Evolutionary conservation across 2,329 filamentous ascomycete genomes (phyloP).

Genomic region (Aureobasidium leucospermi): DNA sequence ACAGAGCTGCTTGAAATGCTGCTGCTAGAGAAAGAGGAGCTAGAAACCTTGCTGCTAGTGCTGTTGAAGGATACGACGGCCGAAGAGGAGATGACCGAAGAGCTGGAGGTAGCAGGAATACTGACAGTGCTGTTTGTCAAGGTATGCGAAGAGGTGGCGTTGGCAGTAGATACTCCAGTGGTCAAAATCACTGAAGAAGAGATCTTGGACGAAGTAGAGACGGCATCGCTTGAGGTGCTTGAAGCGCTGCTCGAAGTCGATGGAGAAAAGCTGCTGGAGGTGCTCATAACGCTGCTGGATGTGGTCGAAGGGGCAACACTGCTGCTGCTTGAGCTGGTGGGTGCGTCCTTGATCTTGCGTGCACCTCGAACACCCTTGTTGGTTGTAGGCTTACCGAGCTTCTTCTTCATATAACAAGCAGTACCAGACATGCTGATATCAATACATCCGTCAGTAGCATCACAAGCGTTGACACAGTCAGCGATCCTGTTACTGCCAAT

Average conservation of each 20-base stretch:
- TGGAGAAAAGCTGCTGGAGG: neutral
- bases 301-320: neutral
- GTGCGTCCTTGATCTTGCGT: slow-evolving; percentile 6
- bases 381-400: neutral
- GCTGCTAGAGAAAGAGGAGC: neutral
- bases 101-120: neutral
- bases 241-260: neutral
- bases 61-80: neutral
- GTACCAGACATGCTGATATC: slow-evolving; percentile 15
- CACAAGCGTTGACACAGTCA: slow-evolving; percentile 14
- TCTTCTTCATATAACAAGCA: slow-evolving; percentile 15
- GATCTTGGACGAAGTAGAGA: neutral
- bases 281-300: neutral
- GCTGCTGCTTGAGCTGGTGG: neutral
- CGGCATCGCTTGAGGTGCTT: neutral
- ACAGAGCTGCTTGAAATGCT: neutral
- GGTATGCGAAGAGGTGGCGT: neutral
- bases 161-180: neutral
- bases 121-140: neutral
- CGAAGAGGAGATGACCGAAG: neutral
- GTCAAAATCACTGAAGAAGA: neutral
- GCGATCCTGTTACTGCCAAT: slow-evolving; percentile 11
- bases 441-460: slow-evolving; percentile 13
- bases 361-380: slow-evolving; percentile 7
- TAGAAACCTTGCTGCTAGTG: neutral